Evolutionary conservation across 768 basidiomycete species (phyloP), one percentile per base, ranked within the genome.

Genomic region (Pleurotus sapidus): DNA sequence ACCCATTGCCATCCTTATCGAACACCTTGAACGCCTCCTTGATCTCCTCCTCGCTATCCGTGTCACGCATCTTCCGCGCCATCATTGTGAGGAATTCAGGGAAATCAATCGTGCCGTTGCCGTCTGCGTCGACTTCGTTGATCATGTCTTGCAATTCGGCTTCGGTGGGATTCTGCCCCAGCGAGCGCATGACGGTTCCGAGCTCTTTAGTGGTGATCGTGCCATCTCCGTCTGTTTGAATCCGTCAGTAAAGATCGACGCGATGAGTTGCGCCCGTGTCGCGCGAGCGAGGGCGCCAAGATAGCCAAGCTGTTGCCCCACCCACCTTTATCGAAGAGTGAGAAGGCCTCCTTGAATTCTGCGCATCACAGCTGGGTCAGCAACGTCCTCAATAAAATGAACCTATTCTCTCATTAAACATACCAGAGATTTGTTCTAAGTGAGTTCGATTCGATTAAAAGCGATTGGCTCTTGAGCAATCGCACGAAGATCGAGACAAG

Each of bases 341-440:
- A 93, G 78, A 98, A 98, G 49, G 95, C 95, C 80, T 98, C 96
- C 83, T 96, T 98, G 86, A 95, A 98, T 75, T 96, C 94, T 92
- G 63, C n/a, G 34, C 38, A 61, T 20, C 12, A 49, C 37, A 30
- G 46, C 20, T 12, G n/a, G 25, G 11, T 38, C 54, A 38, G 46
- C 20, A 38, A 34, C 14, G 12, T 37, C 8, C 42, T 56, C 18
- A 62, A 38, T 23, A 24, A 20, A 8, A 17, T 18, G 14, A 25
- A 24, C 50, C 30, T 3, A 11, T 23, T 39, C 34, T 45, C 12
- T 3, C 15, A 39, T 27, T 20, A 14, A 37, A 73, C 86, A 46
- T 67, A 93, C 93, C 93, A 67, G 92, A 84, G 66, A 95, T 92
- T 81, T 95, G 93, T 72, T 95, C 93, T 96, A 34, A 34, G 30